Base-by-base conservation (phyloP, 2,329 filamentous ascomycete species). In the Colletotrichum lindemuthianum region DNA sequence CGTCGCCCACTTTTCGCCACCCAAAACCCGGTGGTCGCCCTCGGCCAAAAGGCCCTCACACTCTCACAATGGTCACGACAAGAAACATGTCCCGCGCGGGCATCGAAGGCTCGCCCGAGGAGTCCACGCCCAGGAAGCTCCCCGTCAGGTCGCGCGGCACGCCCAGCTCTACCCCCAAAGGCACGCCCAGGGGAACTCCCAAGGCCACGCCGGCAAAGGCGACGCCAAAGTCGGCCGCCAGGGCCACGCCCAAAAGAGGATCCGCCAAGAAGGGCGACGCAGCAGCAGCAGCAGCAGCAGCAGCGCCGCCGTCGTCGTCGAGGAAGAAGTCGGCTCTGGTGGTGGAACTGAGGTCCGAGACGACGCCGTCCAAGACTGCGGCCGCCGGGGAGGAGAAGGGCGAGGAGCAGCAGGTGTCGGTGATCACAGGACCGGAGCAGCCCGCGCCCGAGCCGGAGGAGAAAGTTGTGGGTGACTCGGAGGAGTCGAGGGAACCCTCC, bases 161-260 rank as follows among this genome's bases (percentile, higher is more conserved):
- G 24, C 53, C 53, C 43, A 56, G 70, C 60, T 47, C 71, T 78
- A 6, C 74, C 77, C 3, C 68, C 34, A 72, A 74, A 6, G 48
- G 58, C 6, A 41, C 60, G 2, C 32, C 52, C 16, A 58, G 47
- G 54, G 50, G 60, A 4, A 48, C 61, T 2, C 41, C 55, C 32
- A 63, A 53, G 49, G 50, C 61, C 10, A 44, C 60, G 2, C 24
- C 52, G 24, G 24, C 24, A 24, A 24, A 24, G 24, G 24, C 24
- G 24, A 24, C 24, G 24, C 24, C 24, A 24, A 24, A 24, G 24
- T 24, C 24, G 24, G 24, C 24, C 24, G 24, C 24, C 10, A 61
- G 37, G 44, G 51, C 60, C 15, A 43, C 61, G 8, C 36, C 55
- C 37, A 63, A 41, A 48, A 63, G 53, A 32, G 32, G 33, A 10